Conservation (phyloP, 306 rosid genomes). For the Casuarina cunninghamiana region DNA sequence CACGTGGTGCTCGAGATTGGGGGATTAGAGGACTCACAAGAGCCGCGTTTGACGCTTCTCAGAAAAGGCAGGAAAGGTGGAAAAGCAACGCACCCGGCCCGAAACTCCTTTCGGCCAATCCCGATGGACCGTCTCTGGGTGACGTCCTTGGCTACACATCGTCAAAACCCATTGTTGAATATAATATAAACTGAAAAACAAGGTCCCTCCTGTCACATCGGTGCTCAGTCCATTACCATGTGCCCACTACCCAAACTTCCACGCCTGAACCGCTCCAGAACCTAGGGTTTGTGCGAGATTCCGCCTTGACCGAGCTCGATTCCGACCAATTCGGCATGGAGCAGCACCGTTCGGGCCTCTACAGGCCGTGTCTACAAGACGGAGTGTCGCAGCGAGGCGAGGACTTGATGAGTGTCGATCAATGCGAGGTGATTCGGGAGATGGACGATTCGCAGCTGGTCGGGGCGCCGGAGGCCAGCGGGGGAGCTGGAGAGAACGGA, state of each 20-base stretch:
- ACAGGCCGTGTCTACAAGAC: slow-evolving; percentile 17
- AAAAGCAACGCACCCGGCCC: neutral
- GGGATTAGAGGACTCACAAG: slow-evolving; percentile 31
- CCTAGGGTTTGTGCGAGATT: slow-evolving; percentile 51
- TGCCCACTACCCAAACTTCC: slow-evolving; percentile 43
- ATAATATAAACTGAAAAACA: neutral
- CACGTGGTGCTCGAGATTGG: slow-evolving; percentile 75
- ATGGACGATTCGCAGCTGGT: slow-evolving; percentile 37
- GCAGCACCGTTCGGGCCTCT: neutral
- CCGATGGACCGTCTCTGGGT: slow-evolving; percentile 30
- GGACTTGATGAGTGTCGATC: slow-evolving; percentile 32
- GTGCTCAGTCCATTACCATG: slow-evolving; percentile 45
- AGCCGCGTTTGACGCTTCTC: slow-evolving; percentile 52
- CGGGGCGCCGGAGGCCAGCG: slow-evolving; percentile 30
- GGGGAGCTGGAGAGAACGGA: slow-evolving; percentile 19
- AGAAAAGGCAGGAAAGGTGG: neutral
- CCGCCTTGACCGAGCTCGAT: neutral
- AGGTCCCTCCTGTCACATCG: slow-evolving; percentile 38
- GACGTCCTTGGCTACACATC: neutral
- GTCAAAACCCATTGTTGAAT: neutral
- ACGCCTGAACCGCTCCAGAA: slow-evolving; percentile 24
- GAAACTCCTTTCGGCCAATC: slow-evolving; percentile 38
- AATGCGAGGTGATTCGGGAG: slow-evolving; percentile 27
- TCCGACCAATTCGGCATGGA: slow-evolving; percentile 20
- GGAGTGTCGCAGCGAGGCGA: neutral